Base-by-base conservation (phyloP, 495 filamentous ascomycete genomes). In the Jackrogersella minutella region DNA sequence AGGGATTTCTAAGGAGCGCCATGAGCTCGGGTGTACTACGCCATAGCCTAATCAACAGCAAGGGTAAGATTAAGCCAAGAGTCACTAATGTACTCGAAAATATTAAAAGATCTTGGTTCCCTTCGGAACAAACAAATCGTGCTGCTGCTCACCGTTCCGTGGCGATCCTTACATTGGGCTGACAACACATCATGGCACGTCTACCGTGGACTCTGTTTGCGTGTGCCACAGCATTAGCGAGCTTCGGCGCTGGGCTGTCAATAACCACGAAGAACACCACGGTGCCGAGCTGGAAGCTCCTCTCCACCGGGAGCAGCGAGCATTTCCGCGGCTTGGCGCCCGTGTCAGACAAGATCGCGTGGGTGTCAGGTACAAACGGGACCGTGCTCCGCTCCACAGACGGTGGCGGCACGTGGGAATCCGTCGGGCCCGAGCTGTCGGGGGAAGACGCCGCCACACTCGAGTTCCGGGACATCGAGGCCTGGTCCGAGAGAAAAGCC, bases 391-490 rank as follows among this genome's bases (percentile, higher is more conserved):
- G 65, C 8, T 28, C 66, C 19, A 40, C 17, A 6, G 57, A 72
- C 61, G 57, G 56, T 26, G 69, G 69, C 13, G 2, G 14, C 34
- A 66, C 61, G 3, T 72, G 65, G 69, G 26, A 5, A 1, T 66
- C 69, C 30, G 61, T 69, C n/a, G 65, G 65, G n/a, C 66, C 69
- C 1, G 13, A 2, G 13, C 22, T 62, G 9, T 57, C 60, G 7
- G 50, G 0, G 1, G 44, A 39, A 1, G 64, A 58, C 49, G 44
- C 39, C 9, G 22, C 39, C 9, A 16, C 41, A 24, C 64, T 68
- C 21, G 60, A 69, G 41, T 71, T 71, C 65, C 69, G 69, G 2
- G 69, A 71, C 52, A 17, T 71, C 19, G 49, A 68, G 17, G 69
- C 69, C 11, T 71, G 65, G 64, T 64, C 64, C 4, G 62, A 33